Conservation (phyloP, 2,329 filamentous ascomycete genomes). For the Venturia pyrina region DNA sequence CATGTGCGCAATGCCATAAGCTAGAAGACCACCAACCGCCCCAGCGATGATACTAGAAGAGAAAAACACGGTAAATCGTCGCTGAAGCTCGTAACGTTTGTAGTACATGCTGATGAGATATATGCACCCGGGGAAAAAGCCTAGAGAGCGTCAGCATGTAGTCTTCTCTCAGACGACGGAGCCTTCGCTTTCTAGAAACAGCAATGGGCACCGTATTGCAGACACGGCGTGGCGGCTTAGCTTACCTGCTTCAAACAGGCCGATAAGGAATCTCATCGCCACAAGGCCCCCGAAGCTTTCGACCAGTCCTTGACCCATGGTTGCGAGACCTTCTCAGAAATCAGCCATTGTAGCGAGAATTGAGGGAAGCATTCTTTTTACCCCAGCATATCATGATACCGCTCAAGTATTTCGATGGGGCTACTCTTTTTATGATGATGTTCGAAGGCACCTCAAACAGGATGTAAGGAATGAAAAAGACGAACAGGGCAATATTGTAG, state of each 20-base stretch:
- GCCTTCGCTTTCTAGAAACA: no score
- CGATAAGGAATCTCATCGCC: constrained; percentile 26
- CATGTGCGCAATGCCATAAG: constrained; percentile 27
- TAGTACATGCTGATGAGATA: constrained; percentile 33
- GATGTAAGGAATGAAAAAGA: constrained; percentile 26
- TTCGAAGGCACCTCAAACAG: constrained; percentile 24
- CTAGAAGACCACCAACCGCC: constrained; percentile 32
- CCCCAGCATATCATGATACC: constrained; percentile 31
- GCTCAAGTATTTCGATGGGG: constrained; percentile 29
- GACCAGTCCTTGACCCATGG: constrained; percentile 27
- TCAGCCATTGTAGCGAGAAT: neutral
- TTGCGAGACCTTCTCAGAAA: constrained; percentile 18
- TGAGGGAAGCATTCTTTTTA: neutral
- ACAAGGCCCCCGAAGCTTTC: constrained; percentile 26
- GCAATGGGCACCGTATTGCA: no score
- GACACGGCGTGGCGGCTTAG: no score
- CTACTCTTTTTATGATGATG: constrained; percentile 29
- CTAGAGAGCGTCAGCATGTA: constrained; percentile 11
- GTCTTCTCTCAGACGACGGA: no score
- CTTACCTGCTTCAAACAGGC: constrained; percentile 26
- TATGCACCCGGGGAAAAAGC: constrained; percentile 26
- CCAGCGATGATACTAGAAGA: constrained; percentile 31
- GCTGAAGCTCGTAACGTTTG: constrained; percentile 33
- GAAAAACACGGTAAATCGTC: constrained; percentile 32
- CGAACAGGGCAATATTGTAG: constrained; percentile 29